Conservation (phyloP, 2,329 filamentous ascomycete species). For the Paraphoma chrysanthemicola region DNA sequence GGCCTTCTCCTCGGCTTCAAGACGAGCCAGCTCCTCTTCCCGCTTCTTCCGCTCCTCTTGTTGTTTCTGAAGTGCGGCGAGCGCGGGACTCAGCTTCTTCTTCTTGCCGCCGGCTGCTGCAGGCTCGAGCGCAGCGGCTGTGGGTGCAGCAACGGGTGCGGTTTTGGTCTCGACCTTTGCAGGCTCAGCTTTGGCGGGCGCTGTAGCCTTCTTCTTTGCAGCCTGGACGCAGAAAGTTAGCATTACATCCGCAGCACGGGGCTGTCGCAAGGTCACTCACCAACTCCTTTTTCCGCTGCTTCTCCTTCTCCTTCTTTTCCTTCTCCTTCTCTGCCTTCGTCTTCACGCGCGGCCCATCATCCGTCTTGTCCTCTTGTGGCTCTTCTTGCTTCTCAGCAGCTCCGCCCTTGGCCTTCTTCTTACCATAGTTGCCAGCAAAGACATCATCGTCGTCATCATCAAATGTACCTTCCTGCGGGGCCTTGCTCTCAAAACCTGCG, state of each 20-base stretch:
- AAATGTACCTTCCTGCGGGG: conserved; percentile 76
- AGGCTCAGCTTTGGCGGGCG: conserved; percentile 59
- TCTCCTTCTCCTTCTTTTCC: conserved; percentile 97
- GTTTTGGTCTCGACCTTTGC: conserved; percentile 48
- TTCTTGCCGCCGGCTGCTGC: conserved; percentile 69
- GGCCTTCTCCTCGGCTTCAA: conserved; percentile 69
- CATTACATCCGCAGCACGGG: neutral
- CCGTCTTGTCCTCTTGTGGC: conserved; percentile 47
- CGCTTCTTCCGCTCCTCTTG: conserved; percentile 75
- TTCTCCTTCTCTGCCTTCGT: conserved; percentile 99
- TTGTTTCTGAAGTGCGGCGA: conserved; percentile 78
- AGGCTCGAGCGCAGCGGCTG: conserved; percentile 33
- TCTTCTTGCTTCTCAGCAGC: conserved; percentile 48
- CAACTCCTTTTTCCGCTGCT: conserved; percentile 98
- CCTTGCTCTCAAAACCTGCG: conserved; percentile 67
- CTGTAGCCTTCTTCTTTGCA: conserved; percentile 64
- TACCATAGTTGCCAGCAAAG: conserved; percentile 72
- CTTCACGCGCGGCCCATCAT: conserved; percentile 66
- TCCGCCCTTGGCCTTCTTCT: conserved; percentile 71
- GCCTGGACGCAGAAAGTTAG: conserved; percentile 39
- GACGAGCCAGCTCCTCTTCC: conserved; percentile 68
- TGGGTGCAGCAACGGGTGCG: conserved; percentile 40
- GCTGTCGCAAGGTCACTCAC: conserved; percentile 54
- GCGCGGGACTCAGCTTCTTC: conserved; percentile 84
- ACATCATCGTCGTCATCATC: conserved; percentile 78